Conservation (phyloP, 306 rosid species). For the apple (Malus domestica) region DNA sequence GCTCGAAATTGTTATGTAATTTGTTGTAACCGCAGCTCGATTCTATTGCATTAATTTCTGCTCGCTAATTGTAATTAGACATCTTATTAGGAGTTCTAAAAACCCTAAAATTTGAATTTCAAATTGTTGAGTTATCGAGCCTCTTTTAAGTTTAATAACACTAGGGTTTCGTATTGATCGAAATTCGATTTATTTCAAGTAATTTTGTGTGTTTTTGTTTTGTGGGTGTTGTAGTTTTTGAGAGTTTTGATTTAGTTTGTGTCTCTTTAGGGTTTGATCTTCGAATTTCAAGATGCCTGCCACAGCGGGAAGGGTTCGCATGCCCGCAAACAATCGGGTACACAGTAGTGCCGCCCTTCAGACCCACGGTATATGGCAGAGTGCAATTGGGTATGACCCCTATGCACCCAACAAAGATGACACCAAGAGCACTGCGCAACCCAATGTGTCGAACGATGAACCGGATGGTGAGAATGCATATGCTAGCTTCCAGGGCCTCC, state of each 20-base stretch:
- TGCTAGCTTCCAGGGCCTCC: conserved; percentile 90
- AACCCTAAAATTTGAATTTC: background rate
- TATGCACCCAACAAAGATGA: conserved; percentile 90
- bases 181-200: background rate
- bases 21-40: background rate
- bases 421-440: conserved; percentile 41
- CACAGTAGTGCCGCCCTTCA: conserved; percentile 98
- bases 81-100: background rate
- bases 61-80: background rate
- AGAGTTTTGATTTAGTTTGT: background rate
- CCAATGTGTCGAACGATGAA: conserved; percentile 31
- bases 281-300: conserved; percentile 69
- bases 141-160: background rate
- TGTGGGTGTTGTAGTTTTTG: background rate
- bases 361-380: conserved; percentile 96
- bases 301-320: conserved; percentile 96
- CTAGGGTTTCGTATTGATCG: background rate
- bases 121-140: background rate
- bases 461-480: conserved; percentile 84
- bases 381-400: conserved; percentile 91
- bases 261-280: conserved; percentile 20
- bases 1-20: background rate
- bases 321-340: conserved; percentile 96
- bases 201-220: background rate
- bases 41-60: background rate